Percentiles rank a stretch among this genome's conserved stretches.
Evolutionary conservation across 306 rosid genomes (phyloP).

Genomic region (Trifolium fragiferum): DNA sequence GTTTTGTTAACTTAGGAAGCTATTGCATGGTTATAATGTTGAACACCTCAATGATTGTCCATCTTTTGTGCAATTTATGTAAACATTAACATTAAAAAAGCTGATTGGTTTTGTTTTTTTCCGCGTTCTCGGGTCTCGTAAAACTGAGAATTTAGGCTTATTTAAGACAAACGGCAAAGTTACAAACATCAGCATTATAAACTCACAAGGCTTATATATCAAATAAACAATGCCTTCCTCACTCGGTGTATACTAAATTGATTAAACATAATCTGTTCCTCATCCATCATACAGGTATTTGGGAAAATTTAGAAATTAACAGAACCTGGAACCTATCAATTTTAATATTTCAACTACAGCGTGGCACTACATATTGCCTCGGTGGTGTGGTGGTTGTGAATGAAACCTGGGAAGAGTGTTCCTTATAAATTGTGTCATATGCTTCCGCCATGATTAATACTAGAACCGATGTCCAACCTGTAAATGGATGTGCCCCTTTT

Average conservation of each 20-base stretch:
- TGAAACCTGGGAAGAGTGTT: background rate
- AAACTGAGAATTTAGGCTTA: background rate
- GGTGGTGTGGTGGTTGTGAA: background rate
- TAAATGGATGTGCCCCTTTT: slow-evolving; percentile 84
- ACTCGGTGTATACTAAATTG: background rate
- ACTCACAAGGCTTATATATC: background rate
- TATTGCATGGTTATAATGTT: background rate
- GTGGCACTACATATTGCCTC: background rate
- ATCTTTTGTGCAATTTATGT: background rate
- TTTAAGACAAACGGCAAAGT: background rate
- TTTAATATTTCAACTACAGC: background rate
- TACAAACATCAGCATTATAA: background rate
- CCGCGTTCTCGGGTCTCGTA: background rate
- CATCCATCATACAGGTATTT: background rate
- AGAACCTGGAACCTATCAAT: background rate
- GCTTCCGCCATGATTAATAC: slow-evolving; percentile 82
- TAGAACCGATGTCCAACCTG: slow-evolving; percentile 93
- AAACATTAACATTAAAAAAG: background rate
- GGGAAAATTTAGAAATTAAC: background rate
- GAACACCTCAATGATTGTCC: background rate
- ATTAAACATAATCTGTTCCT: background rate
- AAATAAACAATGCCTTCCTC: background rate
- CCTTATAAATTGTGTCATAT: slow-evolving; percentile 53
- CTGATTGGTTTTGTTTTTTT: background rate
- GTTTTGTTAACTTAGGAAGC: background rate